Evolutionary conservation across 2,329 filamentous ascomycete species (phyloP).

Genomic region (Alternaria arborescens): DNA sequence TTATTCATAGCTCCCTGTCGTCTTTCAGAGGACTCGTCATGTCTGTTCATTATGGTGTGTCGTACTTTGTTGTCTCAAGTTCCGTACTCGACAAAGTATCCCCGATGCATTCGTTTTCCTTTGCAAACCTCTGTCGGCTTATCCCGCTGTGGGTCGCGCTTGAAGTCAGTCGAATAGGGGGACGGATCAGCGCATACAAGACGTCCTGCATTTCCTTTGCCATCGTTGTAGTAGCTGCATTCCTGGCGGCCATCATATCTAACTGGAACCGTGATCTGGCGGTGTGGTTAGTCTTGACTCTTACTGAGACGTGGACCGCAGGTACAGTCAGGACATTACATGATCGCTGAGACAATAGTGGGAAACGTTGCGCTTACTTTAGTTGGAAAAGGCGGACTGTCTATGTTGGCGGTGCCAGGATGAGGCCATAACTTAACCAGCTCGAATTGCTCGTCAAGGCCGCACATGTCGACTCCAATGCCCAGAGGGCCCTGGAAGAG

Average conservation of each 20-base stretch:
- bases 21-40: neutral
- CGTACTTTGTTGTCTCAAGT: neutral
- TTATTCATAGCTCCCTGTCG: neutral
- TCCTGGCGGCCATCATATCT: neutral
- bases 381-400: neutral
- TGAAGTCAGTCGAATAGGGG: neutral
- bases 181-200: neutral
- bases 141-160: neutral
- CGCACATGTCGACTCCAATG: neutral
- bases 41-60: neutral
- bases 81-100: neutral
- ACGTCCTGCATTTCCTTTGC: neutral
- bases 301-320: neutral
- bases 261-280: neutral
- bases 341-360: neutral
- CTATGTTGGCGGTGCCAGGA: neutral
- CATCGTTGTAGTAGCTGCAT: neutral
- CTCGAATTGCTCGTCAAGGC: neutral
- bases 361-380: neutral
- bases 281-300: neutral
- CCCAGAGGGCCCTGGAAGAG: neutral
- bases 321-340: neutral
- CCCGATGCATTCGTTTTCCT: neutral
- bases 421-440: neutral
- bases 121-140: neutral